Evolutionary conservation across 805 yeast genomes (phyloP), one percentile per base, ranked within the genome.

Genomic region (Saccharomycopsis sp.): DNA sequence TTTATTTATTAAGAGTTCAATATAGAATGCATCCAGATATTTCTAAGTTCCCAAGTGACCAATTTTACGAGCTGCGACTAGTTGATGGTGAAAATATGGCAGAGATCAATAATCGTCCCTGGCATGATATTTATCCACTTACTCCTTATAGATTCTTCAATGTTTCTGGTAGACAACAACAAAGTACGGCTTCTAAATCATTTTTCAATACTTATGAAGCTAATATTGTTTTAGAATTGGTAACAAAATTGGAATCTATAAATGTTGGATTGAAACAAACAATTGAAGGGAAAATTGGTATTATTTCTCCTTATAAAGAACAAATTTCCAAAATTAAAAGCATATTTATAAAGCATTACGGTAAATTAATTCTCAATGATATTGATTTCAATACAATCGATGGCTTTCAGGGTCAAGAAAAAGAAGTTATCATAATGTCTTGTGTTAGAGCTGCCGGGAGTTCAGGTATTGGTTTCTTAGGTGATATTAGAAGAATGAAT

Each of bases 321-420:
- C 99, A 92, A 55, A 74, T 86, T 31, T 52, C 67, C 27, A 62
- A 69, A 2, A 54, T 92, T 42, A 72, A 72, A 48, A 66, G 69
- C 15, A 58, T 67, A 1, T 89, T 92, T 52, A 56, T 62, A 4
- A 62, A 64, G 13, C 63, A 63, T 40, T 81, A 71, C 52, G 97
- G 97, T 9, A 63, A 63, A 2, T 53, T 63, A 3, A 79, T 89
- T 26, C 57, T 70, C 15, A 67, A 72, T 23, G 78, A 73, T 39
- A 75, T 94, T 36, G 94, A 84, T 54, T 87, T 92, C 61, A 87
- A 88, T 54, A 86, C 99, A 0, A 87, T 92, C 45, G 99, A 92
- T 68, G 98, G 97, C 1, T 92, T 88, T 57, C 99, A 87, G 63
- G 96, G 95, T 48, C 97, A 92, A 59, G 99, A 92, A 56, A 92